Conservation (phyloP, 2,329 filamentous ascomycete species). For the Incumbomyces lentus region DNA sequence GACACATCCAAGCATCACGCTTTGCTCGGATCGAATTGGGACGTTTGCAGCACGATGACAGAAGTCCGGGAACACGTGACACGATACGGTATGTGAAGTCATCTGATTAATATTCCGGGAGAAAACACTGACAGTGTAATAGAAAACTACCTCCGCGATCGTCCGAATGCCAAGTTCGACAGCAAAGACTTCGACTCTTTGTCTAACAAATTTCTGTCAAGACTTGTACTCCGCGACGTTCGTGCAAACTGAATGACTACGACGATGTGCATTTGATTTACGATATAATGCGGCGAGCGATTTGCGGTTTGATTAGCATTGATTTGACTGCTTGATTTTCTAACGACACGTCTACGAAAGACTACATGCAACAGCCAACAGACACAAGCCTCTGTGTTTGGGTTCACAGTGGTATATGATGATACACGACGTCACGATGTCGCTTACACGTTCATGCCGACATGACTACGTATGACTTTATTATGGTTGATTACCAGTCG, state of each 20-base stretch:
- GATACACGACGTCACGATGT: not conserved
- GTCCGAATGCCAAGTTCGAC: constrained; percentile 73
- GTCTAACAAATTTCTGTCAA: constrained; percentile 94
- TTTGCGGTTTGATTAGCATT: constrained; percentile 3
- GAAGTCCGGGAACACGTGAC: constrained; percentile 87
- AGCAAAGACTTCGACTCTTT: constrained; percentile 86
- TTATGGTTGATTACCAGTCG: no score
- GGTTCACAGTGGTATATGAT: no score
- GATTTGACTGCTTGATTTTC: not conserved
- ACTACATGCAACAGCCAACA: no score
- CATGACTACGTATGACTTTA: not conserved
- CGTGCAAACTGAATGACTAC: constrained; percentile 5
- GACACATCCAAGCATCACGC: constrained; percentile 85
- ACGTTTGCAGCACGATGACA: constrained; percentile 91
- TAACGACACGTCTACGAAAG: not conserved
- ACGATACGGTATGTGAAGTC: constrained; percentile 69
- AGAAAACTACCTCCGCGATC: constrained; percentile 80
- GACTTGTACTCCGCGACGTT: constrained; percentile 84
- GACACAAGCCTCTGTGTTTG: no score
- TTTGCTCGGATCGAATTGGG: constrained; percentile 77
- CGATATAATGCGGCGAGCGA: constrained; percentile 2
- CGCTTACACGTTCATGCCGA: not conserved
- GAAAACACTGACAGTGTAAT: constrained; percentile 28
- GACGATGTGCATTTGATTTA: not conserved
- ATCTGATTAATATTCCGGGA: not conserved